These are phyloP conservation scores for Kickxella alabastrina DNA, from an alignment of 192 early-diverging fungal species.

Conservation along the genomic window DNA sequence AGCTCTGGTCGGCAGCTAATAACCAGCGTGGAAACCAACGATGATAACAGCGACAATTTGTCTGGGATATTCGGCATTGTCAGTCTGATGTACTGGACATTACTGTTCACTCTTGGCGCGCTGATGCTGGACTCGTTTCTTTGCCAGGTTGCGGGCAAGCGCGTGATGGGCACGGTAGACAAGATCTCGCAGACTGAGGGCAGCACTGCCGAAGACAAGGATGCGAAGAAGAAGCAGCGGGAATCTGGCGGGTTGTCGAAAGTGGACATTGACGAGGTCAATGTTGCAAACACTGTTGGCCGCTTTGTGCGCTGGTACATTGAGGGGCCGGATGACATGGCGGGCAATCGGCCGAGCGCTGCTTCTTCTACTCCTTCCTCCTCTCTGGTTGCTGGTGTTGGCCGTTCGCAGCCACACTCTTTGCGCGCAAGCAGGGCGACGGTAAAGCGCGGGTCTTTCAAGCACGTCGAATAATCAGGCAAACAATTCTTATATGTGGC, in stretches of 20 bases:
- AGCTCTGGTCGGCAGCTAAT: too few relatives aligned
- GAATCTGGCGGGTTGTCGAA: too few relatives aligned
- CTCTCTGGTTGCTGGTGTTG: too few relatives aligned
- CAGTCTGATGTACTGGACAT: constrained; percentile 48
- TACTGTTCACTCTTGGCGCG: constrained; percentile 49
- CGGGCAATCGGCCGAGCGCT: background rate
- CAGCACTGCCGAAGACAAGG: background rate
- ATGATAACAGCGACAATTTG: background rate
- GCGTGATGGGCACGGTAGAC: constrained; percentile 49
- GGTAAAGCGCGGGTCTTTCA: constrained; percentile 28
- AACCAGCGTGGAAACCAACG: too few relatives aligned
- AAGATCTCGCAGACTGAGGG: constrained; percentile 26
- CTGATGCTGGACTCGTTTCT: constrained; percentile 53
- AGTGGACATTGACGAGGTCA: too few relatives aligned
- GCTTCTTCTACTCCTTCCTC: background rate
- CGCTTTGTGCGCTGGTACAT: constrained; percentile 48
- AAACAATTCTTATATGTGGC: too few relatives aligned
- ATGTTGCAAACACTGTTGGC: constrained; percentile 19
- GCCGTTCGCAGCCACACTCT: background rate
- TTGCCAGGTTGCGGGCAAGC: constrained; percentile 49
- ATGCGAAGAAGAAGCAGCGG: background rate
- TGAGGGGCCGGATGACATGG: constrained; percentile 18
- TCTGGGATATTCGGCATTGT: constrained; percentile 34
- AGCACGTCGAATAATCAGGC: constrained; percentile 12
- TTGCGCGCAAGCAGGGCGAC: constrained; percentile 19